phyloP scores from a whole-genome alignment of 495 filamentous ascomycete genomes.

The Neurospora sp. region DNA sequence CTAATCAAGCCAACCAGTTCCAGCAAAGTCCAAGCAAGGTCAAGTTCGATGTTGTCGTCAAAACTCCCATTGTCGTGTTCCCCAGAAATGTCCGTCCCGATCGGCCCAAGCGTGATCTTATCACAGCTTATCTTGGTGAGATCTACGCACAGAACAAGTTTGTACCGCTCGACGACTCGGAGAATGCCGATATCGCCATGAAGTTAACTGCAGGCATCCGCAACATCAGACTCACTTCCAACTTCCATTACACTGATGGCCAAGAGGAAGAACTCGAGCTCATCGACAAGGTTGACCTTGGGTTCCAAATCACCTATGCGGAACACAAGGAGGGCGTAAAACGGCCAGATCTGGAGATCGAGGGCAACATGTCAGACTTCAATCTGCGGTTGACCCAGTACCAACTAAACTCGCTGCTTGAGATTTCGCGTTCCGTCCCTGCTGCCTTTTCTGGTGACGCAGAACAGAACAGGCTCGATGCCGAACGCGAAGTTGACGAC shows the following conservation, averaged over 20 bases:
- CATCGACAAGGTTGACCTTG: slow-evolving; percentile 90
- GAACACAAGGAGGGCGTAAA: slow-evolving; percentile 71
- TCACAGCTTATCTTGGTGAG: slow-evolving; percentile 91
- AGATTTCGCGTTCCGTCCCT: slow-evolving; percentile 75
- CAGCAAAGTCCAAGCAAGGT: slow-evolving; percentile 82
- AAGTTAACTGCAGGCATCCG: slow-evolving; percentile 84
- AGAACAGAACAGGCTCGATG: slow-evolving; percentile 54
- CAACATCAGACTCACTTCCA: slow-evolving; percentile 81
- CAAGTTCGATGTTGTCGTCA: slow-evolving; percentile 86
- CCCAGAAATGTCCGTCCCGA: slow-evolving; percentile 59
- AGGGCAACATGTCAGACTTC: slow-evolving; percentile 83
- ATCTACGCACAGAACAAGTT: slow-evolving; percentile 95
- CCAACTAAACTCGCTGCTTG: slow-evolving; percentile 79
- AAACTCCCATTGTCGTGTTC: slow-evolving; percentile 92
- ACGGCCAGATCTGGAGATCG: slow-evolving; percentile 84
- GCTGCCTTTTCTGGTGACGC: slow-evolving; percentile 71
- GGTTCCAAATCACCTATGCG: slow-evolving; percentile 79
- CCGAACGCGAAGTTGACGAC: slow-evolving; percentile 37
- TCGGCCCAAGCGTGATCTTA: slow-evolving; percentile 53
- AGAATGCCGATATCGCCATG: slow-evolving; percentile 65
- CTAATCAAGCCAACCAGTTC: slow-evolving; percentile 83
- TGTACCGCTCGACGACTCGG: slow-evolving; percentile 63
- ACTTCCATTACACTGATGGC: slow-evolving; percentile 69
- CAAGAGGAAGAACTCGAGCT: slow-evolving; percentile 81
- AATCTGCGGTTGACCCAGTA: slow-evolving; percentile 83